Conservation (phyloP, 106 monocot genomes). For the Phalaenopsis aphrodite region DNA sequence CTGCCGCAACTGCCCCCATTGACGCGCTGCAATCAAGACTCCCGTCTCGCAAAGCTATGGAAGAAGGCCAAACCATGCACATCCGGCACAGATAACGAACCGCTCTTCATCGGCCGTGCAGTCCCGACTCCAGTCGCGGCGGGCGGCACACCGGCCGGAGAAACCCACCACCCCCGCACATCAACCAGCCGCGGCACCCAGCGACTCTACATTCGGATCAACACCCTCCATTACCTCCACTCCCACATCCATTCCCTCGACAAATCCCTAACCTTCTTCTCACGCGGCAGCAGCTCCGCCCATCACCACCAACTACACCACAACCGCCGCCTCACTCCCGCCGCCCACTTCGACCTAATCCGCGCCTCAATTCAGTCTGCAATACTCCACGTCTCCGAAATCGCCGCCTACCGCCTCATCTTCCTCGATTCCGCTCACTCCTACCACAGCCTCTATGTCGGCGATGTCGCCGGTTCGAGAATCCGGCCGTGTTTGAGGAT, state of each 20-base stretch:
- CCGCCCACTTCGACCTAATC: slow-evolving; percentile 30
- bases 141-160: not conserved
- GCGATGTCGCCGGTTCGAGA: slow-evolving; percentile 29
- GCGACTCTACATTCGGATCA: slow-evolving; percentile 65
- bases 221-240: slow-evolving; percentile 65
- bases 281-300: not conserved
- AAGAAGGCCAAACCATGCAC: slow-evolving; percentile 60
- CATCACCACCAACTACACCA: not conserved
- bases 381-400: slow-evolving; percentile 37
- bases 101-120: not conserved
- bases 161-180: slow-evolving; percentile 40
- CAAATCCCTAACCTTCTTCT: slow-evolving; percentile 51
- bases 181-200: slow-evolving; percentile 65
- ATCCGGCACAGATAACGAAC: slow-evolving; percentile 7
- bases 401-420: slow-evolving; percentile 63
- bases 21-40: slow-evolving; percentile 94
- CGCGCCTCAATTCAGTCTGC: slow-evolving; percentile 41
- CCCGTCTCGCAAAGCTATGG: slow-evolving; percentile 58
- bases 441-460: slow-evolving; percentile 38
- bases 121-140: not conserved
- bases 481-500: slow-evolving; percentile 30
- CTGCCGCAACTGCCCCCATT: slow-evolving; percentile 63
- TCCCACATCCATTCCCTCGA: slow-evolving; percentile 42
- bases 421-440: slow-evolving; percentile 46
- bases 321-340: slow-evolving; percentile 28